Base-by-base conservation (phyloP, 805 yeast species). In the Komagataella pastoris region DNA sequence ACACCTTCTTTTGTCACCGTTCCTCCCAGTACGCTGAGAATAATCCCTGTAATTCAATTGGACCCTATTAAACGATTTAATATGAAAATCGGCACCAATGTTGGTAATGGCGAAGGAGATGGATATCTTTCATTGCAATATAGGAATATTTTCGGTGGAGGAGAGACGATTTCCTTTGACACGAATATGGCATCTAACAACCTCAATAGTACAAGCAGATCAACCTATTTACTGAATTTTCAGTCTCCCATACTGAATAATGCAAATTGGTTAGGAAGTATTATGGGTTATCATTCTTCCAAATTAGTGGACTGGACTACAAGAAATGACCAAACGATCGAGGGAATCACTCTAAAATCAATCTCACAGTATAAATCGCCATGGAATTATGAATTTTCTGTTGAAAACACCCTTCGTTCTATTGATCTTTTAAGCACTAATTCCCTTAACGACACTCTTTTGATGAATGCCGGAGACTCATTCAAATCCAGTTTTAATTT, bases 41-140 rank as follows among this genome's bases (percentile, higher is more conserved):
- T 63, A 67, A 19, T 46, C 67, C 6, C 68, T 1, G 59, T 58
- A 50, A 49, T 68, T 47, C 57, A 60, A n/a, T 24, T 68, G 6
- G 52, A 73, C 4, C 90, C 91, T 0, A 76, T 76, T 3, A 88
- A 88, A 58, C 75, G 77, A 57, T 85, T 89, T 58, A 75, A 77
- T 54, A 90, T 95, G 51, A 86, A 85, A 59, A 87, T 97, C 1
- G 99, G 99, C 3, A 93, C 98, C 1, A 90, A 89, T 65, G 79
- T 93, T 6, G 98, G 98, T 1, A 91, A 93, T 62, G 96, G 96
- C 36, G 98, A 93, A 69, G 99, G 97, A 30, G 93, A 87, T 61
- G 98, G 97, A 1, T 89, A 90, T 61, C 74, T 88, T 48, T 83
- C 87, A 36, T 79, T 90, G 52, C 89, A 81, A 64, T 70, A 76